phyloP scores from a whole-genome alignment of 2,329 filamentous ascomycete genomes.

The Curvularia hawaiiensis region DNA sequence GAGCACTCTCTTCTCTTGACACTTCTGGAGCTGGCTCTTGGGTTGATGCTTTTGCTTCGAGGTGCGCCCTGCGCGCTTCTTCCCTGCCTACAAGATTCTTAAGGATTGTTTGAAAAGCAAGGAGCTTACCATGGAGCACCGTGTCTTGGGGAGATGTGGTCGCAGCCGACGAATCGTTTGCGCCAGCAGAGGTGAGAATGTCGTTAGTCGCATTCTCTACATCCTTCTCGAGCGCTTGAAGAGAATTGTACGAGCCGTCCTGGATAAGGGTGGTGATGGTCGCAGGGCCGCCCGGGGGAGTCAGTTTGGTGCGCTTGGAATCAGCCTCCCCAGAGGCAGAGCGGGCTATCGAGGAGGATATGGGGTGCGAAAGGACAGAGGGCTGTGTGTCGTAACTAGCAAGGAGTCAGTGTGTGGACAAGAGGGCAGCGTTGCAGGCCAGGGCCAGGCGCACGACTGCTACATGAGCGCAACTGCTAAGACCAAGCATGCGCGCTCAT shows the following conservation, averaged over 20 bases:
- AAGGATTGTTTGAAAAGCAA: constrained; percentile 43
- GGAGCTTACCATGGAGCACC: constrained; percentile 35
- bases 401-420: constrained; percentile 17
- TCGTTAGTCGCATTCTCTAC: constrained; percentile 48
- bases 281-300: constrained; percentile 36
- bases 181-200: constrained; percentile 45
- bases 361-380: constrained; percentile 51
- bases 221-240: constrained; percentile 52
- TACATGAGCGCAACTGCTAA: background rate
- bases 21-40: constrained; percentile 13
- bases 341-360: constrained; percentile 38
- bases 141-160: constrained; percentile 46
- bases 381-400: constrained; percentile 52
- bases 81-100: constrained; percentile 39
- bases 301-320: constrained; percentile 53
- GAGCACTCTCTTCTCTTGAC: constrained; percentile 18
- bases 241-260: constrained; percentile 47
- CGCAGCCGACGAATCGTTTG: constrained; percentile 20
- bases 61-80: constrained; percentile 27
- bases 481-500: constrained; percentile 1
- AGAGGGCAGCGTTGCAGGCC: background rate
- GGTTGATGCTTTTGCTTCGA: constrained; percentile 11
- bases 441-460: background rate
- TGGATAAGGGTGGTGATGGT: constrained; percentile 48
- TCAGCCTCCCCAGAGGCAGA: constrained; percentile 48